phyloP scores from a whole-genome alignment of 2,329 filamentous ascomycete genomes.

The Scytalidium sp. region DNA sequence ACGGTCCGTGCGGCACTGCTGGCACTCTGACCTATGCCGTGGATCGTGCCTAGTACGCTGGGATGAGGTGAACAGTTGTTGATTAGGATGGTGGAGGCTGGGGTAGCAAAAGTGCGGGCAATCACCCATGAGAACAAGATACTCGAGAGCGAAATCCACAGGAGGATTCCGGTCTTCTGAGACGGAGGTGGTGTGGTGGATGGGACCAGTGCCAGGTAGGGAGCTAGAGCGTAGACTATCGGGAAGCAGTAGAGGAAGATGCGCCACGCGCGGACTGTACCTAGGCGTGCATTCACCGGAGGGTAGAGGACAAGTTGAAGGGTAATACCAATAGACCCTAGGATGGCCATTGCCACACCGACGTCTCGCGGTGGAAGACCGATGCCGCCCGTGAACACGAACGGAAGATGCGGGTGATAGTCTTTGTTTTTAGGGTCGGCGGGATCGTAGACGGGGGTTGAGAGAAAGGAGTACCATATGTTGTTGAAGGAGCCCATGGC shows the following conservation, averaged over 20 bases:
- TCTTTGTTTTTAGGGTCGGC: constrained; percentile 56
- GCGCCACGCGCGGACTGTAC: constrained; percentile 64
- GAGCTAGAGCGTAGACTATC: constrained; percentile 64
- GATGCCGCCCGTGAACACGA: constrained; percentile 63
- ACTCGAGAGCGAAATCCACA: constrained; percentile 14
- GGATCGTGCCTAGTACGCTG: constrained; percentile 55
- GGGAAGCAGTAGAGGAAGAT: constrained; percentile 67
- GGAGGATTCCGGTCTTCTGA: constrained; percentile 7
- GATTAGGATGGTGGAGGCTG: constrained; percentile 57
- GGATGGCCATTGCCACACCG: constrained; percentile 70
- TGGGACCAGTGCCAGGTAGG: constrained; percentile 67
- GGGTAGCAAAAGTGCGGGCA: constrained; percentile 66
- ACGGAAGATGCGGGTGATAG: constrained; percentile 14
- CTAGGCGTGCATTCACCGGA: constrained; percentile 59
- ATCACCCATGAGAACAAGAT: constrained; percentile 64
- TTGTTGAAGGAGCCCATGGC: constrained; percentile 61
- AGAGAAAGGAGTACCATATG: constrained; percentile 58
- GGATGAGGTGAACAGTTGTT: constrained; percentile 61
- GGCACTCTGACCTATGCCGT: constrained; percentile 55
- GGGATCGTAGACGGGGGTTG: constrained; percentile 47
- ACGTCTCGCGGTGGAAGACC: constrained; percentile 68
- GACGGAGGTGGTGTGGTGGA: constrained; percentile 8
- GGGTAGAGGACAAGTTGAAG: constrained; percentile 75
- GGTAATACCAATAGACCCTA: constrained; percentile 69
- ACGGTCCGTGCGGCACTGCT: constrained; percentile 57